Conservation (phyloP, 352 stramenopile genomes). For the Pythium diclinum region DNA sequence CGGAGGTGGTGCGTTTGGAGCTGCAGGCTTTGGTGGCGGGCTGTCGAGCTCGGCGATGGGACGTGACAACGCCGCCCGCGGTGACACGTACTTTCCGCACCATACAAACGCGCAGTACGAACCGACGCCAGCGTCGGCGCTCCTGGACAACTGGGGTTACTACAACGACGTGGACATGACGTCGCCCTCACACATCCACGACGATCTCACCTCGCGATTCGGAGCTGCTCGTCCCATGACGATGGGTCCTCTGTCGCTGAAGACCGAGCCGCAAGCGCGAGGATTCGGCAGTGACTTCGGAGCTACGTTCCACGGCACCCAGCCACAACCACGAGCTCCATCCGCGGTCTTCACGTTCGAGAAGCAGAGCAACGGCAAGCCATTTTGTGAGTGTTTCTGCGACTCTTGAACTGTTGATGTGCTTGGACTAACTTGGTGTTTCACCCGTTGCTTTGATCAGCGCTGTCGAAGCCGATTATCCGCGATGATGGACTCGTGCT, state of each 20-base stretch:
- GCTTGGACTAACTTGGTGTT: neutral
- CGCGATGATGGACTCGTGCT: slow-evolving; percentile 71
- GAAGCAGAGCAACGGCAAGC: slow-evolving; percentile 12
- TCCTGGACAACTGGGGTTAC: slow-evolving; percentile 35
- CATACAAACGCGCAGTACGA: neutral
- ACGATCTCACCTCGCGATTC: neutral
- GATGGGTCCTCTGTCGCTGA: neutral
- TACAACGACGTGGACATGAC: slow-evolving; percentile 34
- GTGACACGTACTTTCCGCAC: slow-evolving; percentile 3
- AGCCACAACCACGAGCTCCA: neutral
- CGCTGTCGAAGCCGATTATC: slow-evolving; percentile 70
- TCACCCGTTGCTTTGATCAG: slow-evolving; percentile 30
- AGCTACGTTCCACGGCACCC: neutral
- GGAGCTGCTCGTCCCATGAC: neutral
- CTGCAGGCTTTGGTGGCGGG: neutral
- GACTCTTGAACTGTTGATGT: neutral
- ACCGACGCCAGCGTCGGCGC: slow-evolving; percentile 19
- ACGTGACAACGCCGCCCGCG: neutral
- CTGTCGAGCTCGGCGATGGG: neutral
- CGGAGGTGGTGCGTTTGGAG: neutral
- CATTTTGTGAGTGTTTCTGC: slow-evolving; percentile 18
- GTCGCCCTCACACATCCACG: neutral
- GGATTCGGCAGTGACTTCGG: neutral
- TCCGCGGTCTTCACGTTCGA: slow-evolving; percentile 13
- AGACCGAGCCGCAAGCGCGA: neutral